Evolutionary conservation across 2,329 filamentous ascomycete species (phyloP).

Genomic region (Periglandula ipomoeae): DNA sequence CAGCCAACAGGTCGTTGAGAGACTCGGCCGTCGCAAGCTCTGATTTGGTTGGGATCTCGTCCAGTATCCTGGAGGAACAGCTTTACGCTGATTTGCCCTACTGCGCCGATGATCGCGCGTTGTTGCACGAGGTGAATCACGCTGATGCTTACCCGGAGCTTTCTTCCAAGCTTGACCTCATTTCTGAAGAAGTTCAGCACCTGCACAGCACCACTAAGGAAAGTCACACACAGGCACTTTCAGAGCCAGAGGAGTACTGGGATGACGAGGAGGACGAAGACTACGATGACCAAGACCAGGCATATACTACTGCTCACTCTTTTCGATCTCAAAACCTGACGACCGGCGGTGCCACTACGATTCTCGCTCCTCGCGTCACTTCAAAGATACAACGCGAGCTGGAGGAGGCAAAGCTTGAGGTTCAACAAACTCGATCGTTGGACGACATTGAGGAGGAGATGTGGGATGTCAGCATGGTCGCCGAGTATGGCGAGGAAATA

Average conservation of each 20-base stretch:
- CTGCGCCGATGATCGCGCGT: slow-evolving; percentile 16
- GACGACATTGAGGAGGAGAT: slow-evolving; percentile 82
- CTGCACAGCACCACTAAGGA: slow-evolving; percentile 16
- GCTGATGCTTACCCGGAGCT: slow-evolving; percentile 16
- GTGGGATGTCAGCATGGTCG: slow-evolving; percentile 96
- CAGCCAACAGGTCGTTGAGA: slow-evolving; percentile 5
- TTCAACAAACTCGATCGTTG: slow-evolving; percentile 56
- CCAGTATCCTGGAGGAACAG: slow-evolving; percentile 7
- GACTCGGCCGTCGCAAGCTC: neutral
- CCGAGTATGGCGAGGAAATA: slow-evolving; percentile 93
- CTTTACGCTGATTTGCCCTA: slow-evolving; percentile 17
- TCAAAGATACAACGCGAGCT: slow-evolving; percentile 65
- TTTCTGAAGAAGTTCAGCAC: slow-evolving; percentile 20
- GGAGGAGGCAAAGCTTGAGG: slow-evolving; percentile 51
- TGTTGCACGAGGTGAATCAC: slow-evolving; percentile 15
- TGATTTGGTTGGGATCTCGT: slow-evolving; percentile 10
- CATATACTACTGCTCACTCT: slow-evolving; percentile 69
- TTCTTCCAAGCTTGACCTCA: slow-evolving; percentile 20
- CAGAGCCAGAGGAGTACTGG: slow-evolving; percentile 60
- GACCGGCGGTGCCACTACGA: slow-evolving; percentile 38
- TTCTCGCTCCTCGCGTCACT: slow-evolving; percentile 66
- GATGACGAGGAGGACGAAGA: slow-evolving; percentile 69
- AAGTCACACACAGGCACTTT: slow-evolving; percentile 19
- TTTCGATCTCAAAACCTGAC: slow-evolving; percentile 59
- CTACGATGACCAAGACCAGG: slow-evolving; percentile 51